These are phyloP conservation scores for Wickerhamomyces bisporus DNA, from an alignment of 805 yeast species.

Conservation along the genomic window DNA sequence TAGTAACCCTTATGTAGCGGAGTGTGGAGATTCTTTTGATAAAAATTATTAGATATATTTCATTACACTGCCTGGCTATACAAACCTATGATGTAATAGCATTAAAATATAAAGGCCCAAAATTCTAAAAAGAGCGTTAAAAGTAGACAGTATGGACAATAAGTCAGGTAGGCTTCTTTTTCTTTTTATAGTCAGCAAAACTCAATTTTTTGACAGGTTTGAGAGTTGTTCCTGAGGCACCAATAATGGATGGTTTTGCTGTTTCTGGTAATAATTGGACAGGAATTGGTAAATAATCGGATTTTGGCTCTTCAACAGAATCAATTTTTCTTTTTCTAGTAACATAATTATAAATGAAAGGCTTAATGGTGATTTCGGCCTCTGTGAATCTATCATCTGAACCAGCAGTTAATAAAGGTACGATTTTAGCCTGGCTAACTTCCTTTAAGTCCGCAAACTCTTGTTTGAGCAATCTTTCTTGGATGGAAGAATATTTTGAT, in stretches of 20 bases:
- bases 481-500: slow-evolving; percentile 26
- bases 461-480: slow-evolving; percentile 25
- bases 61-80: too few species aligned
- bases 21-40: slow-evolving; percentile 7
- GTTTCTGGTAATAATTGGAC: slow-evolving; percentile 14
- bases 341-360: slow-evolving; percentile 16
- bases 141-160: background rate
- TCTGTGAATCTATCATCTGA: slow-evolving; percentile 5
- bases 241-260: background rate
- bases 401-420: slow-evolving; percentile 4
- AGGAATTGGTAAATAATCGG: slow-evolving; percentile 24
- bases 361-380: slow-evolving; percentile 15
- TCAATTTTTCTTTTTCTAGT: slow-evolving; percentile 11
- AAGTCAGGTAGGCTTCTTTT: slow-evolving; percentile 26
- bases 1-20: slow-evolving; percentile 2
- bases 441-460: slow-evolving; percentile 18
- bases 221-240: slow-evolving; percentile 4
- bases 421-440: slow-evolving; percentile 8
- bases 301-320: slow-evolving; percentile 8
- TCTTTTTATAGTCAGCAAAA: slow-evolving; percentile 71
- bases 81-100: background rate
- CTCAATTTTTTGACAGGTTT: slow-evolving; percentile 53
- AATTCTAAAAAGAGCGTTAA: background rate
- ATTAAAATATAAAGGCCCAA: too few species aligned
- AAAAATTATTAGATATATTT: background rate